Evolutionary conservation across 352 stramenopile species (phyloP), one percentile per base, ranked within the genome.

Genomic region (Thalassiosira livingstoniorum): DNA sequence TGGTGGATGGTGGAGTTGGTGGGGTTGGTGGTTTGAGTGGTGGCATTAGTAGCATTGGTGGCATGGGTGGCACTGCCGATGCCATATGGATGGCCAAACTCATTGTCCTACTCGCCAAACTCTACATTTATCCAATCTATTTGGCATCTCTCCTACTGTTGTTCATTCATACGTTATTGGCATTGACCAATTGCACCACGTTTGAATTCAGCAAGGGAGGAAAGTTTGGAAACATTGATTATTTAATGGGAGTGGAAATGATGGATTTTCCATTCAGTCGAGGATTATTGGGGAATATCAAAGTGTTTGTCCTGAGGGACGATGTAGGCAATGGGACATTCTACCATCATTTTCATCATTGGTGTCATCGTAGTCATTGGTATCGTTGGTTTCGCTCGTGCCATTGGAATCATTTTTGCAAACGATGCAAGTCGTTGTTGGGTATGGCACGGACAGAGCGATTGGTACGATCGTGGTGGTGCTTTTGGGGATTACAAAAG

Each of bases 241-340:
- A 97, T 78, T 65, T 96, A 47, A 75, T 43, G 23, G 90, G 89
- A 29, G 94, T 94, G 35, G 60, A 86, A 27, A 86, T 92, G 47
- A 96, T 87, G 71, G 93, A 96, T 69, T 83, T 96, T 35, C 93
- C 92, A 2, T 96, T 96, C 85, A 93, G 88, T 58, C 82, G 78
- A 11, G 79, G 86, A 34, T 39, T 79, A 29, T 71, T 80, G 11
- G 54, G 37, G 1, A 93, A 93, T 70, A 45, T 91, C 2, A 27
- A 27, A 34, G 31, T 75, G 1, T 93, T 93, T 73, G 84, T 86
- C 73, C 74, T 62, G 25, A 60, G 72, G 31, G 79, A 87, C 55
- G 83, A 92, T 32, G 23, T 69, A 34, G n/a, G n/a, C n/a, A n/a
- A n/a, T n/a, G n/a, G n/a, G n/a, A n/a, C n/a, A n/a, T n/a, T n/a